Conservation (phyloP, 208 protist species). For the Crithidia acanthocephali region DNA sequence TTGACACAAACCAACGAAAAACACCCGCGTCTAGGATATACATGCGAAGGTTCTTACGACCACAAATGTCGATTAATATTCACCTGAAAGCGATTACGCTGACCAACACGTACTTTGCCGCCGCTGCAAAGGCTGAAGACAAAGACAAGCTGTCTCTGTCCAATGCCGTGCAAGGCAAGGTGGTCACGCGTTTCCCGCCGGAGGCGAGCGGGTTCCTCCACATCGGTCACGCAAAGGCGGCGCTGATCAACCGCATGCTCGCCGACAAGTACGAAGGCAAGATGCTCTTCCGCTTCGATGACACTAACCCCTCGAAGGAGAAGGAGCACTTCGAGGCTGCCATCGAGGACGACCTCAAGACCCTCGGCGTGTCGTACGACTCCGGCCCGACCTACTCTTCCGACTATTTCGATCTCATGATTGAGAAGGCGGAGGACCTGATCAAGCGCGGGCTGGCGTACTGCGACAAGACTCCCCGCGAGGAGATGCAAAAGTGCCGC, state of each 20-base stretch:
- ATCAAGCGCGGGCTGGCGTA: constrained; percentile 95
- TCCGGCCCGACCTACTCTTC: constrained; percentile 94
- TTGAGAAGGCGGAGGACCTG: constrained; percentile 90
- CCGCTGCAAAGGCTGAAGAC: constrained; percentile 23
- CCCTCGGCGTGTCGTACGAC: constrained; percentile 93
- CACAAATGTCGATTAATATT: constrained; percentile 65
- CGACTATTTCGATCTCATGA: constrained; percentile 96
- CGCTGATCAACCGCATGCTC: constrained; percentile 98
- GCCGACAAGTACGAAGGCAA: constrained; percentile 96
- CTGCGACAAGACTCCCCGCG: constrained; percentile 97
- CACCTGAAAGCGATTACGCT: constrained; percentile 62
- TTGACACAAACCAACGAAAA: no score
- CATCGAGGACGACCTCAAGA: constrained; percentile 96
- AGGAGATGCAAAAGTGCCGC: constrained; percentile 95
- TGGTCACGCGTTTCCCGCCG: constrained; percentile 98
- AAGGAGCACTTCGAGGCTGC: constrained; percentile 96
- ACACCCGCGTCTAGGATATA: no score
- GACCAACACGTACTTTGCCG: constrained; percentile 63
- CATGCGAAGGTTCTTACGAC: constrained; percentile 51
- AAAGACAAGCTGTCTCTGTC: constrained; percentile 79
- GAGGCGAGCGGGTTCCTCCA: constrained; percentile 98
- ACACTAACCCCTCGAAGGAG: constrained; percentile 99
- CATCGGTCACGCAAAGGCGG: constrained; percentile 99
- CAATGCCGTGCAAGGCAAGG: constrained; percentile 88
- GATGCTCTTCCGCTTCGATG: constrained; percentile 99